Evolutionary conservation across 202 grass and related monocot genomes (phyloP).

Genomic region (Schoenoplectus triqueter): DNA sequence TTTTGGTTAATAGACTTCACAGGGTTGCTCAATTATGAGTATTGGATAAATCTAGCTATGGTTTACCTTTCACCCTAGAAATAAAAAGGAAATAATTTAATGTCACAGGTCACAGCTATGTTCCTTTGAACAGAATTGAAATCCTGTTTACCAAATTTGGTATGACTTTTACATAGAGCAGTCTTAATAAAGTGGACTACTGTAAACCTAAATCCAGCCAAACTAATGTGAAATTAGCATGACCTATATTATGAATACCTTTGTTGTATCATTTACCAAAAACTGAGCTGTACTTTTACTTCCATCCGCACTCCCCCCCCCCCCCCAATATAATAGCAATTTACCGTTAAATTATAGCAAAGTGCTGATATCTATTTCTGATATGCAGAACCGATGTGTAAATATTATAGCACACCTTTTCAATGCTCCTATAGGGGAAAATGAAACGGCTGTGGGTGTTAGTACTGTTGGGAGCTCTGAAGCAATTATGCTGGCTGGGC

Average conservation of each 20-base stretch:
- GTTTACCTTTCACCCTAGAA: background rate
- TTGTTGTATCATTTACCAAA: background rate
- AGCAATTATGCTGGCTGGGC: conserved; percentile 90
- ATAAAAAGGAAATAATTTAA: conserved; percentile 3
- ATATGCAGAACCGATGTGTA: conserved; percentile 75
- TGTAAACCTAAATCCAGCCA: background rate
- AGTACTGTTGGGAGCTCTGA: conserved; percentile 82
- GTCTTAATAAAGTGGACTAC: background rate
- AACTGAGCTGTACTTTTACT: background rate
- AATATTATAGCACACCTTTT: conserved; percentile 93
- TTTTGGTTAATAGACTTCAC: background rate
- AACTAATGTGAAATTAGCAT: background rate
- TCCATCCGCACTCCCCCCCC: background rate
- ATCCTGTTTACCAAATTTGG: background rate
- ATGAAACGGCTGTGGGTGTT: conserved; percentile 74
- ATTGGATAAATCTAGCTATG: background rate
- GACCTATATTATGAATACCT: background rate
- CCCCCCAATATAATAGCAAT: background rate
- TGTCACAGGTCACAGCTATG: background rate
- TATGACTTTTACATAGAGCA: background rate
- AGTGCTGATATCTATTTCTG: conserved; percentile 17
- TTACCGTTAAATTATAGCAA: background rate
- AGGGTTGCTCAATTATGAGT: background rate
- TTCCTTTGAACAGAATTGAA: background rate
- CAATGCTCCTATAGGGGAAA: conserved; percentile 64